phyloP scores from a whole-genome alignment of 2,329 filamentous ascomycete species.

The Beauveria scarabaeidicola region DNA sequence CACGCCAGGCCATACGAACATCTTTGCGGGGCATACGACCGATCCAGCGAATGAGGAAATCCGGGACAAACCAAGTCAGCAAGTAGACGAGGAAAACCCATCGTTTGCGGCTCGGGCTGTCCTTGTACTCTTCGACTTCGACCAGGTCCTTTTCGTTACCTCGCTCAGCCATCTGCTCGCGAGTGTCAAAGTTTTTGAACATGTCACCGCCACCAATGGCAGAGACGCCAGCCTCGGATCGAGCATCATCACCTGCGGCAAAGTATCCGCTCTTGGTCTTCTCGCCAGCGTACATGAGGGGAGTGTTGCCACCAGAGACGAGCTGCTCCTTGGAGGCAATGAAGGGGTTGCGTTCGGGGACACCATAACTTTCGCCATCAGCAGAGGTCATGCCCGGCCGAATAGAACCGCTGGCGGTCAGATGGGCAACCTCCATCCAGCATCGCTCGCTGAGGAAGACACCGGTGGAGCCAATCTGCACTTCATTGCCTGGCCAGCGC shows the following conservation, averaged over 20 bases:
- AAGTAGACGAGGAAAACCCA: slow-evolving; percentile 81
- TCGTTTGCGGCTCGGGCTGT: slow-evolving; percentile 73
- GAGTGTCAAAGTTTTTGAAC: slow-evolving; percentile 94
- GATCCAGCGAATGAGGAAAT: slow-evolving; percentile 66
- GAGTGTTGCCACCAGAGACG: slow-evolving; percentile 43
- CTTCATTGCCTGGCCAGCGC: slow-evolving; percentile 87
- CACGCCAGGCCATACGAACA: slow-evolving; percentile 85
- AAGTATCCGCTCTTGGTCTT: slow-evolving; percentile 75
- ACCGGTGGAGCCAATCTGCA: slow-evolving; percentile 81
- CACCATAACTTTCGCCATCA: slow-evolving; percentile 50
- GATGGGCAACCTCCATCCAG: slow-evolving; percentile 82
- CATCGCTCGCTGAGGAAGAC: slow-evolving; percentile 93
- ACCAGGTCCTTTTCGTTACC: slow-evolving; percentile 83
- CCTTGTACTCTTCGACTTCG: slow-evolving; percentile 77
- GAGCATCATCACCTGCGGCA: slow-evolving; percentile 63
- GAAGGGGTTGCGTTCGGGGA: slow-evolving; percentile 38
- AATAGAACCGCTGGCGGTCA: slow-evolving; percentile 47
- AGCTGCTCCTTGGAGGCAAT: slow-evolving; percentile 55
- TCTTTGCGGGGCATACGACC: slow-evolving; percentile 90
- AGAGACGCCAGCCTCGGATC: slow-evolving; percentile 88
- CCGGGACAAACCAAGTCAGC: slow-evolving; percentile 81
- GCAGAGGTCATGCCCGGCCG: slow-evolving; percentile 47
- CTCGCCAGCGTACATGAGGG: slow-evolving; percentile 58
- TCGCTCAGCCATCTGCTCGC: slow-evolving; percentile 90
- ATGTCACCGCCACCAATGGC: slow-evolving; percentile 89